Evolutionary conservation across 192 early-diverging fungal genomes (phyloP).

Genomic region (Coemansia sp.): DNA sequence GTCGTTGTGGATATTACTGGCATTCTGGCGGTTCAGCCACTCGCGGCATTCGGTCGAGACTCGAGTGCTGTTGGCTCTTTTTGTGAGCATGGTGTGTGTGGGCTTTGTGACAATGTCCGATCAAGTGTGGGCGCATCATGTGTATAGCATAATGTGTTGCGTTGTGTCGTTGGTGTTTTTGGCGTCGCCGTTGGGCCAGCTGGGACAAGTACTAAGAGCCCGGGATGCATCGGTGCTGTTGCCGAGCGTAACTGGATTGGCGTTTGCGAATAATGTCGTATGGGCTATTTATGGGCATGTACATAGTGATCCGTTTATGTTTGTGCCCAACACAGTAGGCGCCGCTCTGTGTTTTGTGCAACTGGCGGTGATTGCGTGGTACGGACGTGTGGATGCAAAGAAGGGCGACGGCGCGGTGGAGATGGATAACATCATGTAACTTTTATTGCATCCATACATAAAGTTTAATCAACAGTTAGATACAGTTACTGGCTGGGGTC

Average conservation of each 20-base stretch:
- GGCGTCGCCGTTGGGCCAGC: conserved; percentile 40
- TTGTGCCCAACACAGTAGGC: conserved; percentile 39
- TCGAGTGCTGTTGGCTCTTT: conserved; percentile 2
- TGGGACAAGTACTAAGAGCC: conserved; percentile 20
- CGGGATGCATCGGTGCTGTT: conserved; percentile 42
- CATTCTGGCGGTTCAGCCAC: conserved; percentile 28
- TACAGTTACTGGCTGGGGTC: conserved; percentile 66
- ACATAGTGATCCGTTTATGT: conserved; percentile 37
- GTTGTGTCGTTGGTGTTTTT: conserved; percentile 34
- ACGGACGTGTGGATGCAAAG: conserved; percentile 26
- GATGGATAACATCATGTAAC: background rate
- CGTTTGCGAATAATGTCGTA: conserved; percentile 38
- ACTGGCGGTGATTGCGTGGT: conserved; percentile 37
- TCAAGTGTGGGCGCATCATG: conserved; percentile 4
- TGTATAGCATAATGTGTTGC: conserved; percentile 34
- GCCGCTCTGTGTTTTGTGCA: conserved; percentile 31
- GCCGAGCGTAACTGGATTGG: conserved; percentile 31
- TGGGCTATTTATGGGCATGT: conserved; percentile 34
- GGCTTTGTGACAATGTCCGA: conserved; percentile 23
- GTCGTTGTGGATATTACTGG: conserved; percentile 25
- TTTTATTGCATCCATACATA: background rate
- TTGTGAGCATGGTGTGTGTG: conserved; percentile 8
- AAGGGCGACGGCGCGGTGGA: conserved; percentile 1
- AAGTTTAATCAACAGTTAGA: background rate
- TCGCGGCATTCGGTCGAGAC: conserved; percentile 12